A percentile compares a stretch with the other conserved stretches of the same genome.
phyloP scores from a whole-genome alignment of 1,139 yeast genomes.

The Meyerozyma elateridarum region DNA sequence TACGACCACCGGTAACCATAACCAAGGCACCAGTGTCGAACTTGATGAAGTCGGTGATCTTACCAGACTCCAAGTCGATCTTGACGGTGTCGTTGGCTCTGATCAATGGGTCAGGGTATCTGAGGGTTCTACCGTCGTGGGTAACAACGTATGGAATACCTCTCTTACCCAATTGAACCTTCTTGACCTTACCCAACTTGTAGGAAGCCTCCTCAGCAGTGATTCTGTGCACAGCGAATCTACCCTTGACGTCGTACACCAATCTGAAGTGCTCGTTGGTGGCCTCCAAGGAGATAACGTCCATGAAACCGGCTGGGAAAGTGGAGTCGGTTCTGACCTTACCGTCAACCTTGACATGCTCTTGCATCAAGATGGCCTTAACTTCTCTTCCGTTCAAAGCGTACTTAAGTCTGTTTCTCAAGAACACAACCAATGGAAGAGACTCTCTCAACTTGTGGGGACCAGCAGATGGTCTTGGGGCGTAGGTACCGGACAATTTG shows the following conservation, averaged over 20 bases:
- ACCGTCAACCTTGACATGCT: slow-evolving; percentile 98
- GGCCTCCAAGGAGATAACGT: slow-evolving; percentile 93
- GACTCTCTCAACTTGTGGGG: slow-evolving; percentile 99
- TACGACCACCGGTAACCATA: slow-evolving; percentile 99
- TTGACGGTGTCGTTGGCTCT: slow-evolving; percentile 96
- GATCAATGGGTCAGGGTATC: slow-evolving; percentile 98
- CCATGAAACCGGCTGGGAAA: slow-evolving; percentile 99
- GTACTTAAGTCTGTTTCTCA: slow-evolving; percentile 99
- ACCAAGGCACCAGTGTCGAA: slow-evolving; percentile 94
- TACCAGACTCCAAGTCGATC: slow-evolving; percentile 93
- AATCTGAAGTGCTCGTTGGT: slow-evolving; percentile 99
- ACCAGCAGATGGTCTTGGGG: slow-evolving; percentile 99
- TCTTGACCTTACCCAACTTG: slow-evolving; percentile 97
- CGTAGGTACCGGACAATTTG: slow-evolving; percentile 99
- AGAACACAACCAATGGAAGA: slow-evolving; percentile 93
- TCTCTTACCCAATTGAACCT: slow-evolving; percentile 96
- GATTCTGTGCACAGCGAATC: slow-evolving; percentile 99
- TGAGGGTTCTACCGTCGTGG: slow-evolving; percentile 99
- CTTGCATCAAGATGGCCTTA: slow-evolving; percentile 98
- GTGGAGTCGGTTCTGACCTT: slow-evolving; percentile 99
- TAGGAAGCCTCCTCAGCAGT: slow-evolving; percentile 97
- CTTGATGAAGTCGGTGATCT: slow-evolving; percentile 86
- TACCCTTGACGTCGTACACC: slow-evolving; percentile 96
- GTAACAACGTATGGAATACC: slow-evolving; percentile 97
- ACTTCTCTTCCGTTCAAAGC: slow-evolving; percentile 99